Base-by-base conservation (phyloP, 495 filamentous ascomycete genomes). In the Filosporella fistucella region DNA sequence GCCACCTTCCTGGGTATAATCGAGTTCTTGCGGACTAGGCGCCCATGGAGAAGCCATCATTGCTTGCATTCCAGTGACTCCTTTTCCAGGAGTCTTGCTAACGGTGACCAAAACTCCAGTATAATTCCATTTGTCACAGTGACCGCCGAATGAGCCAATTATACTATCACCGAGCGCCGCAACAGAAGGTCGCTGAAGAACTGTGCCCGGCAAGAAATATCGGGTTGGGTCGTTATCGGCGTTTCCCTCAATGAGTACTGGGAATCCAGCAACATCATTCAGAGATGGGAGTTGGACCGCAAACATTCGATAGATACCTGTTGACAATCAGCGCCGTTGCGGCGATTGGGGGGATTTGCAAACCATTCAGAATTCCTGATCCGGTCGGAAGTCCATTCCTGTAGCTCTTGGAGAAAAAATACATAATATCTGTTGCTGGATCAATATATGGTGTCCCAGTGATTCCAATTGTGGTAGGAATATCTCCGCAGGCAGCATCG, bases 61-160 rank as follows among this genome's bases (percentile, higher is more conserved):
- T 22, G 25, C 36, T 49, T 21, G 25, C 11, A 44, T 37, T 33
- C 24, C 46, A 37, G 54, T 48, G 17, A 60, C 54, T 34, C 55
- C 57, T 40, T 55, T 57, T 18, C 57, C 60, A 6, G 55, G 43
- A 17, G 45, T 57, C 23, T 61, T 62, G 49, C 42, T 40, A 24
- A 70, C 49, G 10, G 63, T 58, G 21, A 67, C 42, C 13, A 69
- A 51, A 42, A 59, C 62, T 10, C 68, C 68, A 4, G 68, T 72
- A 44, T 69, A 72, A 42, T 72, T 72, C 52, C 64, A 72, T 3
- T 63, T 52, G 38, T 70, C 68, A 45, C 68, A 72, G 45, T 70
- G 68, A 23, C 68, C 68, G 16, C 65, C 68, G 45, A 70, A 72
- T 2, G 61, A 66, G 10, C 56, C 64, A 45, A 67, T 59, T 4